These are phyloP conservation scores for Liquidambar formosana DNA, from an alignment of 164 flowering plant genomes.

Conservation along the genomic window DNA sequence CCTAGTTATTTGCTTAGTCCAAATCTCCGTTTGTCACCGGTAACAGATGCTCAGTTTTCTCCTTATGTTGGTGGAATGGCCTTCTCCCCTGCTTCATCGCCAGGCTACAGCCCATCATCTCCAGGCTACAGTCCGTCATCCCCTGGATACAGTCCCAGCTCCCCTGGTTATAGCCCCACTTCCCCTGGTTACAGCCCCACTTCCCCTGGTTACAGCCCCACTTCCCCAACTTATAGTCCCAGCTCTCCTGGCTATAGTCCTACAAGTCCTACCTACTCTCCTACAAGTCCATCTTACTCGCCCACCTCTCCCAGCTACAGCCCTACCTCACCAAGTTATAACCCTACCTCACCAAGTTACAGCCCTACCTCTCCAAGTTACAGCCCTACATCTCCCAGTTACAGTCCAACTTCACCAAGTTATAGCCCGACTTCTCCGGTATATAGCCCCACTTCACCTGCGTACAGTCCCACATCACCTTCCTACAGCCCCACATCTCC, in stretches of 20 bases:
- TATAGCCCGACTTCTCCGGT: slow-evolving; percentile 18
- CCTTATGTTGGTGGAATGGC: slow-evolving; percentile 22
- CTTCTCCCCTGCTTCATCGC: slow-evolving; percentile 18
- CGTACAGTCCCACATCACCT: slow-evolving; percentile 13
- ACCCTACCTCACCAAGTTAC: slow-evolving; percentile 18
- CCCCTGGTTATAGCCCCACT: slow-evolving; percentile 18
- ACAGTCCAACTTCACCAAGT: slow-evolving; percentile 79
- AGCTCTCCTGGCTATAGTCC: slow-evolving; percentile 19
- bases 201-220: slow-evolving; percentile 14
- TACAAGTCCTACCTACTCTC: slow-evolving; percentile 14
- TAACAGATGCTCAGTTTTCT: slow-evolving; percentile 16
- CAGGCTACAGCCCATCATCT: slow-evolving; percentile 20
- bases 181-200: slow-evolving; percentile 19
- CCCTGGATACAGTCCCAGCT: slow-evolving; percentile 6
- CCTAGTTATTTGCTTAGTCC: slow-evolving; percentile 15
- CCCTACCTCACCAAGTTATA: slow-evolving; percentile 13
- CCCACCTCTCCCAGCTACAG: slow-evolving; percentile 17
- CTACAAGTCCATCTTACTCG: slow-evolving; percentile 6
- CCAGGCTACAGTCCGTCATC: slow-evolving; percentile 14
- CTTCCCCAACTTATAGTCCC: slow-evolving; percentile 88
- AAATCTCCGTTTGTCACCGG: slow-evolving; percentile 12
- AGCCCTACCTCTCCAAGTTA: slow-evolving; percentile 15
- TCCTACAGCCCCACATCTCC: slow-evolving; percentile 17
- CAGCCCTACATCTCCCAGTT: slow-evolving; percentile 27
- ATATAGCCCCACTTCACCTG: slow-evolving; percentile 13